A percentile compares a stretch with the other conserved stretches of the same genome.
Evolutionary conservation across 148 eudicot genomes (phyloP).

Genomic region (Tetragonia tetragonoides): DNA sequence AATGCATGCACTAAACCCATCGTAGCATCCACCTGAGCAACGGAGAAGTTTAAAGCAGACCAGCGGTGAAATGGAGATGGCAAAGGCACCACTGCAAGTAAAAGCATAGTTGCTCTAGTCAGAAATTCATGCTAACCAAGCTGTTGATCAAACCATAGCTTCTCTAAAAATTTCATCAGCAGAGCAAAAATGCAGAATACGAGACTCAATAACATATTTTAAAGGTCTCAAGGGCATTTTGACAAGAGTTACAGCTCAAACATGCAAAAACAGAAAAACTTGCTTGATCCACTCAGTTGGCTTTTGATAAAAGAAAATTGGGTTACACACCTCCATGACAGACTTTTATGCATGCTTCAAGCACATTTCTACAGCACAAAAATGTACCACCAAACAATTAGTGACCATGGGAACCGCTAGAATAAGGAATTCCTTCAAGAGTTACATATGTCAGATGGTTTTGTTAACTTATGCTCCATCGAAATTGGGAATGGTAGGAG

Average conservation of each 20-base stretch:
- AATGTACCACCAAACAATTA: no score
- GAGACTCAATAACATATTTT: background rate
- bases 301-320: background rate
- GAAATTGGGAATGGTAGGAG: no score
- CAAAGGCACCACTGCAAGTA: constrained; percentile 54
- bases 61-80: constrained; percentile 83
- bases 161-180: background rate
- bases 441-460: no score
- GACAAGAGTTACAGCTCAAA: background rate
- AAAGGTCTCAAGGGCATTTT: constrained; percentile 1
- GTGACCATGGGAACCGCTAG: no score
- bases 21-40: constrained; percentile 54
- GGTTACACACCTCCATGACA: no score
- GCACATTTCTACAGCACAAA: no score
- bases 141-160: background rate
- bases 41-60: constrained; percentile 65
- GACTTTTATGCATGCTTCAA: background rate
- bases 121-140: background rate
- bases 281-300: background rate
- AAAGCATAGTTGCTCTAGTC: constrained; percentile 3
- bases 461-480: no score
- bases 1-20: constrained; percentile 54
- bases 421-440: no score
- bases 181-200: constrained; percentile 9
- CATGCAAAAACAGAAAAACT: background rate